These are phyloP conservation scores for Dactylellina sp. DNA, from an alignment of 2,329 filamentous ascomycete genomes.

Conservation along the genomic window DNA sequence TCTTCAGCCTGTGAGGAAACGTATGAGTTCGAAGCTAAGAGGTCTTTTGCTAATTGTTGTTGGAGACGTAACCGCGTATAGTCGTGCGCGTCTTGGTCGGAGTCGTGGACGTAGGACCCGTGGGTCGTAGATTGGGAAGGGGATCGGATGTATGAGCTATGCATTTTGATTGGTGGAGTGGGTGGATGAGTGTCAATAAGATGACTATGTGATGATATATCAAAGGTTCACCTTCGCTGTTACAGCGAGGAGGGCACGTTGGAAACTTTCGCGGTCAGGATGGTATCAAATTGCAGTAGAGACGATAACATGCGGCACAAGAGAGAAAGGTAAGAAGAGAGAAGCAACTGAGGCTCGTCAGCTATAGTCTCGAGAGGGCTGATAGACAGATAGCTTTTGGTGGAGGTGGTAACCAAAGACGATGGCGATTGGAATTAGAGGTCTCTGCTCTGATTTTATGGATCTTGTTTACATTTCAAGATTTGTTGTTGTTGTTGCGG, in stretches of 20 bases:
- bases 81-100: conserved; percentile 54
- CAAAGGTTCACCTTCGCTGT: conserved; percentile 15
- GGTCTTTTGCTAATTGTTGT: conserved; percentile 39
- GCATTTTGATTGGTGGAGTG: conserved; percentile 26
- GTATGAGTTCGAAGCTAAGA: conserved; percentile 17
- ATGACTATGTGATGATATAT: conserved; percentile 1
- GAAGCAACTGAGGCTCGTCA: conserved; percentile 35
- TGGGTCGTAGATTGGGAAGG: conserved; percentile 43
- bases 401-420: background rate
- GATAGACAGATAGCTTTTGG: background rate
- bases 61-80: conserved; percentile 48
- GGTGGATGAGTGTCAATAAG: background rate
- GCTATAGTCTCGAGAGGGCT: conserved; percentile 7
- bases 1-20: conserved; percentile 24
- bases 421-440: conserved; percentile 16
- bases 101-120: conserved; percentile 52
- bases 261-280: background rate
- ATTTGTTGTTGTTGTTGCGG: conserved; percentile 49
- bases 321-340: conserved; percentile 3
- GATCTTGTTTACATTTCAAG: conserved; percentile 43
- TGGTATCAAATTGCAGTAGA: conserved; percentile 9
- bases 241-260: conserved; percentile 15
- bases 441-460: conserved; percentile 7
- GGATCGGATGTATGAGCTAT: conserved; percentile 43
- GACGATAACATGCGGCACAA: conserved; percentile 3